A percentile compares a stretch with the other conserved stretches of the same genome.
Conservation (phyloP, 495 filamentous ascomycete genomes). For the Melanomma pulvis-pyrius region DNA sequence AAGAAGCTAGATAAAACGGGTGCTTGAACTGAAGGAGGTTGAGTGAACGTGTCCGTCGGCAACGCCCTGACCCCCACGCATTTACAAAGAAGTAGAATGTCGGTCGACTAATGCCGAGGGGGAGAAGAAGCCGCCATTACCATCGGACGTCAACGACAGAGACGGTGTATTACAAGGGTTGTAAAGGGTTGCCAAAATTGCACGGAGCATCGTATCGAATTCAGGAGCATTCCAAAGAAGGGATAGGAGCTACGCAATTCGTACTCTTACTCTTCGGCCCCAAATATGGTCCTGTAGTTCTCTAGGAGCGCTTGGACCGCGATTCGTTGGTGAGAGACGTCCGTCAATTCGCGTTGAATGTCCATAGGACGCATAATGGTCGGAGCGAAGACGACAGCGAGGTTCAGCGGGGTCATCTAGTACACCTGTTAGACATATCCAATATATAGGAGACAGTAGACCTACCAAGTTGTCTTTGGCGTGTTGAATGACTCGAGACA, state of each 20-base stretch:
- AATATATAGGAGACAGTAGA: constrained; percentile 7
- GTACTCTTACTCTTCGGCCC: constrained; percentile 23
- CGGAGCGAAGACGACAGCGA: constrained; percentile 96
- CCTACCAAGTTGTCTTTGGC: constrained; percentile 77
- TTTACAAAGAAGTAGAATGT: background rate
- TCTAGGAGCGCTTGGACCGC: constrained; percentile 42
- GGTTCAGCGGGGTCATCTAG: constrained; percentile 89
- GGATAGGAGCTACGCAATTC: background rate
- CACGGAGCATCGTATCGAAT: background rate
- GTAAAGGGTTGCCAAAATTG: background rate
- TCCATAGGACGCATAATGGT: constrained; percentile 92
- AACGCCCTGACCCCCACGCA: background rate
- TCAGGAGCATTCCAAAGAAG: background rate
- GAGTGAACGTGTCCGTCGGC: background rate
- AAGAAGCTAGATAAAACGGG: background rate
- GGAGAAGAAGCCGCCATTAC: background rate
- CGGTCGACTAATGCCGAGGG: background rate
- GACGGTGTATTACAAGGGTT: background rate
- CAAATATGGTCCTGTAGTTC: constrained; percentile 41
- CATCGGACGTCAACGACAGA: background rate
- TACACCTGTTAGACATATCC: background rate
- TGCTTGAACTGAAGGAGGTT: background rate
- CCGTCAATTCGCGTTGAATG: constrained; percentile 90
- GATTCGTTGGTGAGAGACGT: constrained; percentile 64
- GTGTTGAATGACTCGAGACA: constrained; percentile 81